These are phyloP conservation scores for Plasmodium berghei DNA, from an alignment of 169 alveolate genomes.

Conservation along the genomic window DNA sequence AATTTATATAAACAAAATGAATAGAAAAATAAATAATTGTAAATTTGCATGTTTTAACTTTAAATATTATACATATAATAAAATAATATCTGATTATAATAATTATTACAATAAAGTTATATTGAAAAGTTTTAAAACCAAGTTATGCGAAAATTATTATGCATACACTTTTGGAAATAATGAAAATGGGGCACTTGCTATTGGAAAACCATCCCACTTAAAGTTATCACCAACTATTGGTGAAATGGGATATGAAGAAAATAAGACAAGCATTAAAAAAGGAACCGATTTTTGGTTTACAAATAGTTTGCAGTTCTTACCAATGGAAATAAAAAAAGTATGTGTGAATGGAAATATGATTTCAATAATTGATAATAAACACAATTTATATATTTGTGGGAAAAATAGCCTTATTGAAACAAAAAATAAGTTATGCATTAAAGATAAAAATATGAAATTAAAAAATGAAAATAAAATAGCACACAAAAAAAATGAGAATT, in stretches of 20 bases:
- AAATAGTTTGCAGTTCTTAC: constrained; percentile 60
- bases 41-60: constrained; percentile 46
- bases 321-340: constrained; percentile 59
- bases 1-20: constrained; percentile 69
- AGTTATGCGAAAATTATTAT: constrained; percentile 63
- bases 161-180: constrained; percentile 73
- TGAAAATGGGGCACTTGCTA: constrained; percentile 66
- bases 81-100: constrained; percentile 43
- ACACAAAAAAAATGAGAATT: constrained; percentile 7
- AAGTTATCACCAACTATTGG: constrained; percentile 75
- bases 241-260: constrained; percentile 45
- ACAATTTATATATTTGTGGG: constrained; percentile 60
- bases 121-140: constrained; percentile 47
- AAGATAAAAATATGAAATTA: constrained; percentile 28
- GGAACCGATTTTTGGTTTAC: constrained; percentile 75
- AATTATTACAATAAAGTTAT: constrained; percentile 56
- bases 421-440: constrained; percentile 37
- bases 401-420: constrained; percentile 43
- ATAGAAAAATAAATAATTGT: constrained; percentile 67
- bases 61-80: constrained; percentile 47
- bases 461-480: constrained; percentile 15
- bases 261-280: constrained; percentile 48
- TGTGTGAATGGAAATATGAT: constrained; percentile 63
- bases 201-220: constrained; percentile 65
- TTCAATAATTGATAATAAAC: constrained; percentile 65